Base-by-base conservation (phyloP, 805 yeast species). In the Teunomyces aglyptinius region DNA sequence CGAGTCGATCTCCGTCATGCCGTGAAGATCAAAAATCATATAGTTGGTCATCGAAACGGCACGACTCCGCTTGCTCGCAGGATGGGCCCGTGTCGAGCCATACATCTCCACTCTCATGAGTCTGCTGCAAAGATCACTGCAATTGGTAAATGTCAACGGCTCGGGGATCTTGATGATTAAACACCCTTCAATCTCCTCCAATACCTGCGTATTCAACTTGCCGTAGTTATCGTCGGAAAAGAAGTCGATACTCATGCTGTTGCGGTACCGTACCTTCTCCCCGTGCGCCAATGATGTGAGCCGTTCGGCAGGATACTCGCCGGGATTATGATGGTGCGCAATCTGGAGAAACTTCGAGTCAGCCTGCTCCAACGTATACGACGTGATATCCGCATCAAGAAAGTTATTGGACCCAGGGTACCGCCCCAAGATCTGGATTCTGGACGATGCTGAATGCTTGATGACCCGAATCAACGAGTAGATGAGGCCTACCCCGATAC, bases 401-500 rank as follows among this genome's bases (percentile, higher is more conserved):
- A 72, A 72, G 1, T 61, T 60, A 48, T 71, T 70, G 1, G 76
- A 61, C 3, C 73, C 73, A 6, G 73, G 70, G 18, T 60, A 54
- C 47, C 94, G 73, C 2, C 90, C 89, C 50, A 89, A 69, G 41
- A 91, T 86, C 62, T 89, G 96, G 49, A 90, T 88, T 52, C 96
- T 75, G 1, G 96, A 90, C 46, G 78, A 73, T 0, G 96, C 82
- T 1, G 96, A 83, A 59, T 88, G 89, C 53, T 81, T 85, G 26
- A 90, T 78, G 4, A 92, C 91, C 47, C 95, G 71, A 28, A 91
- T 72, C 15, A 92, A 68, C 35, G 95, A 89, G 54, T 89, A 87
- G 0, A 81, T 80, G 41, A 88, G 82, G 0, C 99, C 98, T n/a
- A 89, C 77, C 2, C 86, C 82, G 41, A 94, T 89, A 1, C 99